Conservation (phyloP, 1,284 basidiomycete species). For the Termitomyces sp. region DNA sequence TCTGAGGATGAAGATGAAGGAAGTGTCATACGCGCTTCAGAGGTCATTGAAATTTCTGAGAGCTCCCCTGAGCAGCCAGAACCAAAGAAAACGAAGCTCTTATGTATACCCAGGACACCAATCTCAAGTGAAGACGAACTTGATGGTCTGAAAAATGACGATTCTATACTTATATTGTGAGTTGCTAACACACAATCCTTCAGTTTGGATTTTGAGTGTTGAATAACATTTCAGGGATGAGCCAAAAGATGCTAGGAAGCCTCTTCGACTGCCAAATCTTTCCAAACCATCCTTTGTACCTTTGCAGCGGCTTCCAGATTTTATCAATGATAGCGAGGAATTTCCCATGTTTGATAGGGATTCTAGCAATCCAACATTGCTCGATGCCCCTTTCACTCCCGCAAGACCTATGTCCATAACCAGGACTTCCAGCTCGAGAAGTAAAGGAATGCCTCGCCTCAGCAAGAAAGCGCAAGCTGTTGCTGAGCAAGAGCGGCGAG, state of each 20-base stretch:
- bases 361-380: not conserved
- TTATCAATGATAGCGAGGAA: not conserved
- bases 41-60: constrained; percentile 28
- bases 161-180: constrained; percentile 44
- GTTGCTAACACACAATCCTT: constrained; percentile 19
- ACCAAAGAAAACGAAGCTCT: not conserved
- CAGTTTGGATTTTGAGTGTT: not conserved
- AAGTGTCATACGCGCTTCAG: not conserved
- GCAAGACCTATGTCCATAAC: constrained; percentile 7
- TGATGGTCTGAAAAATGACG: constrained; percentile 29
- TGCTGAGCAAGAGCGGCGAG: constrained; percentile 42
- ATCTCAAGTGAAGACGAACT: not conserved
- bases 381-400: constrained; percentile 6
- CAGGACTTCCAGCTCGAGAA: constrained; percentile 2
- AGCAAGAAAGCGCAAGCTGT: constrained; percentile 42
- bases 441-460: constrained; percentile 11
- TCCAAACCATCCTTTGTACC: not conserved
- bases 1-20: constrained; percentile 23
- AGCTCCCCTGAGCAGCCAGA: constrained; percentile 19
- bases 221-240: constrained; percentile 34
- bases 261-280: constrained; percentile 24
- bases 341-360: not conserved
- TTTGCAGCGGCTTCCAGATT: not conserved
- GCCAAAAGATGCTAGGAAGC: constrained; percentile 42
- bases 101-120: not conserved